Evolutionary conservation across 2,329 filamentous ascomycete species (phyloP).

Genomic region (Graphilbum fragrans): DNA sequence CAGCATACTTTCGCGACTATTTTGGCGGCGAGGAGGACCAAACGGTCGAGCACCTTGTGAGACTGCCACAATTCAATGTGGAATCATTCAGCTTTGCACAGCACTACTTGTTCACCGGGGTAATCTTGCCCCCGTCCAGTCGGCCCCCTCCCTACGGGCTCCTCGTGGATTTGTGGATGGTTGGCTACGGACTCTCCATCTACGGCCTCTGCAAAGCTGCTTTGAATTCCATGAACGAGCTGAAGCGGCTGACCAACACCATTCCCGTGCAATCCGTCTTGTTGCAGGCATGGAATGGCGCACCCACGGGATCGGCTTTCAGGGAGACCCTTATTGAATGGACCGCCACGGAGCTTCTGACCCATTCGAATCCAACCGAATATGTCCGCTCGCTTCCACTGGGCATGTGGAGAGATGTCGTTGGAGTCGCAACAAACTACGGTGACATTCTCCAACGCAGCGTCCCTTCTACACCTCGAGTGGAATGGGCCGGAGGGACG

Average conservation of each 20-base stretch:
- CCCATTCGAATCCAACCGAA: slow-evolving; percentile 40
- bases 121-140: slow-evolving; percentile 21
- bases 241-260: slow-evolving; percentile 34
- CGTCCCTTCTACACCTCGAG: not conserved
- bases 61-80: slow-evolving; percentile 31
- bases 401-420: slow-evolving; percentile 49
- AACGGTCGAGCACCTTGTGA: slow-evolving; percentile 36
- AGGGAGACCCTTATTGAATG: slow-evolving; percentile 45
- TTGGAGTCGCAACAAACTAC: slow-evolving; percentile 45
- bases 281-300: slow-evolving; percentile 50
- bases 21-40: slow-evolving; percentile 25
- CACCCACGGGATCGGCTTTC: slow-evolving; percentile 47
- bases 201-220: slow-evolving; percentile 43
- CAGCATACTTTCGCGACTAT: slow-evolving; percentile 31
- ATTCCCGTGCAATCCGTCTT: slow-evolving; percentile 48
- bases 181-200: slow-evolving; percentile 38
- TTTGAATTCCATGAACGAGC: slow-evolving; percentile 46
- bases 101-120: slow-evolving; percentile 40
- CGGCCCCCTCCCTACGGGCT: slow-evolving; percentile 35
- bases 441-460: slow-evolving; percentile 11
- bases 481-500: too few species aligned
- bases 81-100: slow-evolving; percentile 44
- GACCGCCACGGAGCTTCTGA: slow-evolving; percentile 52
- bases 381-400: slow-evolving; percentile 50
- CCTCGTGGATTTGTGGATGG: slow-evolving; percentile 43